These are phyloP conservation scores for Cercospora berteroae DNA, from an alignment of 2,329 filamentous ascomycete genomes.

Conservation along the genomic window DNA sequence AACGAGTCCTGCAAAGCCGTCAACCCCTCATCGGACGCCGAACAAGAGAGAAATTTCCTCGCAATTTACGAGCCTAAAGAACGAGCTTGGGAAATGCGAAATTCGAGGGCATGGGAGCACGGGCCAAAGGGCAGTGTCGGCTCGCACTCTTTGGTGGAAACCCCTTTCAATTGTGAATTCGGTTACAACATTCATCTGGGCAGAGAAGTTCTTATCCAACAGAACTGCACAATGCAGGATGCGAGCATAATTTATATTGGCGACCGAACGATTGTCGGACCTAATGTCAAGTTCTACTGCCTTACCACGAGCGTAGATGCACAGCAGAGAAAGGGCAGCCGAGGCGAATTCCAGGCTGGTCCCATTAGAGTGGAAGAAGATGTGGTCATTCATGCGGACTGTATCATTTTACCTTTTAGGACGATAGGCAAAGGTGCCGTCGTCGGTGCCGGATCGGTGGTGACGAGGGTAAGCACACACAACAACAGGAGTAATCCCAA, in stretches of 20 bases:
- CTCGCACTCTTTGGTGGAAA: slow-evolving; percentile 74
- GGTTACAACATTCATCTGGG: slow-evolving; percentile 92
- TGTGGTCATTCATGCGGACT: slow-evolving; percentile 63
- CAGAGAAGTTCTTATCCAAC: slow-evolving; percentile 77
- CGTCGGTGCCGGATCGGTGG: slow-evolving; percentile 55
- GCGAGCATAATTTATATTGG: slow-evolving; percentile 81
- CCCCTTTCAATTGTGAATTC: slow-evolving; percentile 89
- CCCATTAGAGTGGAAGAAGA: slow-evolving; percentile 73
- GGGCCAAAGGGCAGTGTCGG: slow-evolving; percentile 60
- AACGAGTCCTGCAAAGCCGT: slow-evolving; percentile 55
- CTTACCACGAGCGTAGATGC: slow-evolving; percentile 71
- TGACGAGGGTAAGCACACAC: slow-evolving; percentile 50
- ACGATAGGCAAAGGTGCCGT: slow-evolving; percentile 55
- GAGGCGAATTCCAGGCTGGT: slow-evolving; percentile 68
- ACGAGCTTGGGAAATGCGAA: slow-evolving; percentile 34
- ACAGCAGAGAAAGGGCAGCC: slow-evolving; percentile 65
- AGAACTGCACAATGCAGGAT: slow-evolving; percentile 83
- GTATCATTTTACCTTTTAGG: slow-evolving; percentile 59
- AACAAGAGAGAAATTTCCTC: slow-evolving; percentile 67
- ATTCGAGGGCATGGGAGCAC: slow-evolving; percentile 10
- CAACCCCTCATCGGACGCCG: slow-evolving; percentile 60
- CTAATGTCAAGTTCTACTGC: slow-evolving; percentile 83
- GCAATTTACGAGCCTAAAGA: slow-evolving; percentile 66
- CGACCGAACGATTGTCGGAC: slow-evolving; percentile 66
- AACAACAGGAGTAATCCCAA: not conserved